A percentile compares a stretch with the other conserved stretches of the same genome.
Evolutionary conservation across 768 basidiomycete species (phyloP).

Genomic region (Terana coerulea): DNA sequence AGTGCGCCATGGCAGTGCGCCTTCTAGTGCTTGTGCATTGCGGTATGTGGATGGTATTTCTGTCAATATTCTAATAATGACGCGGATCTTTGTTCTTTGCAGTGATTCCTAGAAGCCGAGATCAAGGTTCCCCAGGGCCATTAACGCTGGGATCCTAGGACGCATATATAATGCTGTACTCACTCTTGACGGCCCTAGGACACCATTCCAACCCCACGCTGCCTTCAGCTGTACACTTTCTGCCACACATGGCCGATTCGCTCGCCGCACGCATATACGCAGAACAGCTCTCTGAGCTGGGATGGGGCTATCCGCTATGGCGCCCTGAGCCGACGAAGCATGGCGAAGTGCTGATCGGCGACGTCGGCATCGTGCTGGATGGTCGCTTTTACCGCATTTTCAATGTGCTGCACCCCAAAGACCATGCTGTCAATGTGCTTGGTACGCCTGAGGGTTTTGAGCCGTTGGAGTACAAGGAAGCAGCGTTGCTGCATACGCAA

Average conservation of each 20-base stretch:
- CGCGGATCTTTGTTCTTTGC: no score
- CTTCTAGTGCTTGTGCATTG: no score
- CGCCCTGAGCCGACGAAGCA: constrained; percentile 11
- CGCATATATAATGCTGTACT: no score
- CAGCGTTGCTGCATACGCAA: neutral
- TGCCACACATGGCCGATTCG: neutral
- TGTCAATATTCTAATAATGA: no score
- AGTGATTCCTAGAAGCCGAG: no score
- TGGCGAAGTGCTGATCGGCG: constrained; percentile 17
- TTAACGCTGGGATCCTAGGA: no score
- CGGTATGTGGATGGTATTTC: no score
- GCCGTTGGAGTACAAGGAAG: neutral
- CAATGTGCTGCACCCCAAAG: constrained; percentile 7
- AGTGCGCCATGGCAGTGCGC: no score
- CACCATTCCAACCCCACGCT: no score
- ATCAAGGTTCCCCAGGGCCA: no score
- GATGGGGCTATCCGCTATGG: constrained; percentile 16
- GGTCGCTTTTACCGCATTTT: constrained; percentile 20
- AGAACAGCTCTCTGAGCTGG: neutral
- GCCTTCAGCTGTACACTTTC: no score
- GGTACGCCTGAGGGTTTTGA: constrained; percentile 6
- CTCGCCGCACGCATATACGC: constrained; percentile 1
- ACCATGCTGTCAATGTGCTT: neutral
- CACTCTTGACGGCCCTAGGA: no score
- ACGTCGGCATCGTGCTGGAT: constrained; percentile 15